Base-by-base conservation (phyloP, 768 basidiomycete genomes). In the Trametes punicea region DNA sequence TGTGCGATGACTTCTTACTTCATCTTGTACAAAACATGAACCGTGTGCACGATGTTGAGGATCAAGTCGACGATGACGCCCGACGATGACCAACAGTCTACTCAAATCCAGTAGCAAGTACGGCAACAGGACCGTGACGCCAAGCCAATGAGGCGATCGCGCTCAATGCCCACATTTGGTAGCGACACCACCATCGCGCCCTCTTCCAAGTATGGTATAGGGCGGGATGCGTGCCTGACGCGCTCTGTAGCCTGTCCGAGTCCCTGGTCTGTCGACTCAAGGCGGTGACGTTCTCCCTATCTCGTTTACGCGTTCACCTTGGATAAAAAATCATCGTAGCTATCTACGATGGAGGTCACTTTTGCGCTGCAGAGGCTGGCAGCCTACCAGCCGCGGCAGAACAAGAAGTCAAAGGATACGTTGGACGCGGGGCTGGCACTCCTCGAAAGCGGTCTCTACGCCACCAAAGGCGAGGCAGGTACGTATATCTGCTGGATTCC, bases 311-410 rank as follows among this genome's bases (percentile, higher is more conserved):
- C 34, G 34, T 31, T 36, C 13, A 16, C 34, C 15, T 36, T 5
- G 15, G 15, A 10, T 36, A 10, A 16, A 15, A 10, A n/a, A n/a
- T 4, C 34, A 4, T 16, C 13, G n/a, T n/a, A 15, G 15, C 34
- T 15, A 36, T 5, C 34, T 9, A 9, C 46, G 31, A 73, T 73
- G 71, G 68, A 71, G 55, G 60, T 69, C 34, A 46, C 69, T 29
- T 60, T 63, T 46, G 64, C 73, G 33, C 66, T 75, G 10, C 63
- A 75, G 50, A 67, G 61, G 42, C 67, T 75, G 10, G 70, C 72
- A 4, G 67, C 64, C 34, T 72, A 72, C 58, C 69, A 69, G 36
- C 63, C 69, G 3, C 67, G 64, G 18, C 63, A 65, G 40, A 63
- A 59, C 27, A 62, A 64, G 15, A 70, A 65, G 13, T 74, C 76